phyloP scores from a whole-genome alignment of 192 early-diverging fungal species.

The Coemansia sp. region DNA sequence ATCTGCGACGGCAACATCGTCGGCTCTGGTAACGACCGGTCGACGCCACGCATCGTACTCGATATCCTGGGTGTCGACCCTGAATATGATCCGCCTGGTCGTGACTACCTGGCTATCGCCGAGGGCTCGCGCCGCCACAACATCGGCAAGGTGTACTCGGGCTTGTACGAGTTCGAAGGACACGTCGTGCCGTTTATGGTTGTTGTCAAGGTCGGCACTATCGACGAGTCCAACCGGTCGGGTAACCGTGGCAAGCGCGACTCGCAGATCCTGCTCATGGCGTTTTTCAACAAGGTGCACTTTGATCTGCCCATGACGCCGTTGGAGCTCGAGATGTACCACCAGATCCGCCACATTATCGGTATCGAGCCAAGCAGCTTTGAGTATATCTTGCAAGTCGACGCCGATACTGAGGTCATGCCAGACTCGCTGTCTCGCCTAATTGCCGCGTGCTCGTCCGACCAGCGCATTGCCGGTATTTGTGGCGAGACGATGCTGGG shows the following conservation, averaged over 20 bases:
- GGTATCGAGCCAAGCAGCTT: slow-evolving; percentile 82
- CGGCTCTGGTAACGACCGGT: slow-evolving; percentile 92
- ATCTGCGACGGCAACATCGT: slow-evolving; percentile 93
- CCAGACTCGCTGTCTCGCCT: slow-evolving; percentile 90
- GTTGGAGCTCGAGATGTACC: slow-evolving; percentile 96
- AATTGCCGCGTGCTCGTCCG: slow-evolving; percentile 77
- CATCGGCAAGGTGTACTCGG: slow-evolving; percentile 97
- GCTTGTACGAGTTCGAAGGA: slow-evolving; percentile 88
- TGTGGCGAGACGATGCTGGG: slow-evolving; percentile 93
- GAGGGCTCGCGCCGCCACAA: slow-evolving; percentile 92
- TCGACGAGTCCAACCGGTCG: slow-evolving; percentile 79
- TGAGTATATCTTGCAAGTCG: slow-evolving; percentile 80
- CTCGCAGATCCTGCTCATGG: slow-evolving; percentile 96
- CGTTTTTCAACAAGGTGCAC: slow-evolving; percentile 93
- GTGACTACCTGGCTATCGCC: slow-evolving; percentile 85
- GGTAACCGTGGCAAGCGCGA: slow-evolving; percentile 99
- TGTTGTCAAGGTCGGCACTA: slow-evolving; percentile 92
- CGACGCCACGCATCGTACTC: slow-evolving; percentile 92
- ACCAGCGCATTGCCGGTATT: slow-evolving; percentile 80
- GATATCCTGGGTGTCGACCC: slow-evolving; percentile 90
- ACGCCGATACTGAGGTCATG: slow-evolving; percentile 87
- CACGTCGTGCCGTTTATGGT: slow-evolving; percentile 95
- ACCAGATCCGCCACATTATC: slow-evolving; percentile 97
- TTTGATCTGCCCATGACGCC: slow-evolving; percentile 91
- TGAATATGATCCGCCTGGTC: slow-evolving; percentile 73